Evolutionary conservation across 768 basidiomycete species (phyloP).

Genomic region (Leucocoprinus birnbaumii): DNA sequence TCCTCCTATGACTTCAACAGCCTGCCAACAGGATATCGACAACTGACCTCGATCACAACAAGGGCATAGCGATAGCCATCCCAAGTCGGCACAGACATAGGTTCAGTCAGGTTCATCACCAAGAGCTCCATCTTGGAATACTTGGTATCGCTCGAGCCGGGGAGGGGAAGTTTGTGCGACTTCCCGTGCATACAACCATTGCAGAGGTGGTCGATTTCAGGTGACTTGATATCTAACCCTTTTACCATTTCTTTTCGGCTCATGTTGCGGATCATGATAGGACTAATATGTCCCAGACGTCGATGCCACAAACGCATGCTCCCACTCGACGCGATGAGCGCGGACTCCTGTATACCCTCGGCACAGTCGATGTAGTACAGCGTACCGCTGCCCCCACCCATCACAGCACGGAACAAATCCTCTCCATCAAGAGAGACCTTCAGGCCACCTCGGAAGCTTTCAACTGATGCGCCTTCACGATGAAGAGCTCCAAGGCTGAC

Average conservation of each 20-base stretch:
- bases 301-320: conserved; percentile 20
- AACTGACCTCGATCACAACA: conserved; percentile 25
- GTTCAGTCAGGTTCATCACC: conserved; percentile 25
- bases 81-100: conserved; percentile 16
- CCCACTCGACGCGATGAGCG: conserved; percentile 8
- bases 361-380: conserved; percentile 8
- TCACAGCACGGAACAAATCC: conserved; percentile 1
- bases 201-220: conserved; percentile 20
- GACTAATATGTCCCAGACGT: conserved; percentile 22
- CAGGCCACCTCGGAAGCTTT: conserved; percentile 2
- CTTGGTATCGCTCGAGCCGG: conserved; percentile 18
- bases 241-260: conserved; percentile 18
- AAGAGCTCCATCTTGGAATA: conserved; percentile 15
- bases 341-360: conserved; percentile 2
- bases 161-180: conserved; percentile 21
- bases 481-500: conserved; percentile 18
- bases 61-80: conserved; percentile 25
- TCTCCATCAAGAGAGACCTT: not conserved
- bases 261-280: conserved; percentile 16
- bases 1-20: conserved; percentile 24
- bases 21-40: conserved; percentile 16
- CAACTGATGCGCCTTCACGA: conserved; percentile 6
- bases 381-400: not conserved
- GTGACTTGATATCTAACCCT: conserved; percentile 19
- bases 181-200: conserved; percentile 24